Evolutionary conservation across 371 early-diverging fungal genomes (phyloP), one percentile per base, ranked within the genome.

Genomic region (Lichtheimia ornata): DNA sequence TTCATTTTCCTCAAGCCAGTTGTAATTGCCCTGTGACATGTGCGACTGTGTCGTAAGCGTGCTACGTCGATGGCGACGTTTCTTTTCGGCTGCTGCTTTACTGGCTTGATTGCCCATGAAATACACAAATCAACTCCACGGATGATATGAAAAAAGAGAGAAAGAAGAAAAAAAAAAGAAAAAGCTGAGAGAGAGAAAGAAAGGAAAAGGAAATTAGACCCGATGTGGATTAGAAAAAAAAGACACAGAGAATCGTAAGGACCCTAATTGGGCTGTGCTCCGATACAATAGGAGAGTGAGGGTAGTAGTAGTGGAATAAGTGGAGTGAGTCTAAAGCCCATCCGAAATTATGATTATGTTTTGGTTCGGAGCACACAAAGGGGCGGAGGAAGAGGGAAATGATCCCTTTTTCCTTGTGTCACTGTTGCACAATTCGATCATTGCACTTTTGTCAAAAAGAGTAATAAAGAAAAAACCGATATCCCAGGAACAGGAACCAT

Each of bases 81-180:
- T 58, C 68, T 70, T 45, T 66, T 74, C 63, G 5, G 53, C 56
- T 4, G 54, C 53, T 6, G 70, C 70, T 61, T 69, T 65, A 65
- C 79, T 78, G 12, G 79, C 69, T 67, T 78, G 79, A 57, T 73
- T 78, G 17, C 79, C 79, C 79, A 78, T 77, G 18, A 41, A 15
- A 52, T 51, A 47, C n/a, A 47, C 12, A 13, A 53, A 35, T 41
- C 22, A 41, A 41, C 18, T 17, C 27, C 50, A 22, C 13, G 27
- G 58, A 24, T 64, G 49, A 56, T 0, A 28, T 28, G 60, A 58
- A 52, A 61, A 53, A 24, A 27, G 55, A 53, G 30, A 27, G 55
- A 56, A 28, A 50, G 52, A 20, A 60, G 49, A 58, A 27, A 55
- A 30, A 51, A 41, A 61, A 59, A 25, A 51, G 40, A 47, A 42